A percentile compares a stretch with the other conserved stretches of the same genome.
phyloP scores from a whole-genome alignment of 176 grass and related monocot genomes.

The Zoysia japonica region DNA sequence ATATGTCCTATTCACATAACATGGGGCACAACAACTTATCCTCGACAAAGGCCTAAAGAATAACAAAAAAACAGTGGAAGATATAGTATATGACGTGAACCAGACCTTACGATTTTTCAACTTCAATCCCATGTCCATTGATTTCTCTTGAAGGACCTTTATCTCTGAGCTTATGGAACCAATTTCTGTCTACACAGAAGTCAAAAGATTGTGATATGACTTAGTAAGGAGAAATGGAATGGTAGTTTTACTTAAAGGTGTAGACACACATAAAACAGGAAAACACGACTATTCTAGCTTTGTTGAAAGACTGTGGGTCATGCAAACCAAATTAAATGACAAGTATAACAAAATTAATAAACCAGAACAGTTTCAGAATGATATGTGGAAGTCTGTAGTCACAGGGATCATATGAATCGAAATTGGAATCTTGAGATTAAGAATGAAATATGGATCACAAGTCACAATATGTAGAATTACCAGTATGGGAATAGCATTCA shows the following conservation, averaged over 20 bases:
- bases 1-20: not conserved
- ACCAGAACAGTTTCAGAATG: not conserved
- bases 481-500: not conserved
- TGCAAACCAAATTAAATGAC: constrained; percentile 12
- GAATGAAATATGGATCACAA: constrained; percentile 4
- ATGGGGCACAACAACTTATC: not conserved
- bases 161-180: constrained; percentile 99
- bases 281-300: not conserved
- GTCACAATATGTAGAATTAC: constrained; percentile 11
- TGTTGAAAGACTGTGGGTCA: not conserved
- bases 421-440: not conserved
- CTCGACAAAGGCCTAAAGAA: not conserved
- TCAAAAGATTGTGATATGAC: constrained; percentile 50
- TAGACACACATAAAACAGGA: not conserved
- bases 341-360: not conserved
- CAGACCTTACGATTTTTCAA: constrained; percentile 97
- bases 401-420: constrained; percentile 14
- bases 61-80: constrained; percentile 20
- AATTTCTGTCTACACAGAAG: constrained; percentile 94
- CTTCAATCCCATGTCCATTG: constrained; percentile 98
- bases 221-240: constrained; percentile 30
- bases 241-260: constrained; percentile 10
- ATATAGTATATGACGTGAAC: constrained; percentile 33
- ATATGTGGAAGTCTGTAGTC: not conserved
- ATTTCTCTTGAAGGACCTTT: constrained; percentile 97